Conservation (phyloP, 2,329 filamentous ascomycete species). For the Pleochaeta shiraiana region DNA sequence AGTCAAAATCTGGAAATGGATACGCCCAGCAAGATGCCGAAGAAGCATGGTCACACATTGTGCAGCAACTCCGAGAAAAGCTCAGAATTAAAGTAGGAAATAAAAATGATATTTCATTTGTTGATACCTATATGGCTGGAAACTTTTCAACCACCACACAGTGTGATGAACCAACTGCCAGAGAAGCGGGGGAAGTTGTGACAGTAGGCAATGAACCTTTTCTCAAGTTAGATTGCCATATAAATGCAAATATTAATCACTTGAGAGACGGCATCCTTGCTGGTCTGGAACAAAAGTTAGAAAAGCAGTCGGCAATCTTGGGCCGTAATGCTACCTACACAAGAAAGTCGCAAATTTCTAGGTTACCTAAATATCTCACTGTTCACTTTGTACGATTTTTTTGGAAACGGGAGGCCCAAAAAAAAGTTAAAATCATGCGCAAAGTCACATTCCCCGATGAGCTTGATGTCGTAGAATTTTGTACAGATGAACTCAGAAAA, state of each 20-base stretch:
- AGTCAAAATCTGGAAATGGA: slow-evolving; percentile 56
- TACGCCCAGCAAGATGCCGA: slow-evolving; percentile 98
- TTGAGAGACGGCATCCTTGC: slow-evolving; percentile 70
- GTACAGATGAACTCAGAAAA: slow-evolving; percentile 69
- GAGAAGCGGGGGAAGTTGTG: slow-evolving; percentile 49
- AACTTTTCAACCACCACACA: slow-evolving; percentile 57
- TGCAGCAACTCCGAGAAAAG: slow-evolving; percentile 62
- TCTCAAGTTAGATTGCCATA: slow-evolving; percentile 91
- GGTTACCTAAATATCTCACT: slow-evolving; percentile 83
- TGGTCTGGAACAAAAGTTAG: slow-evolving; percentile 67
- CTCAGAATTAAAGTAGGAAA: slow-evolving; percentile 42
- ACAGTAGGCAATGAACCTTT: slow-evolving; percentile 51
- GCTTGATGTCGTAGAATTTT: slow-evolving; percentile 85
- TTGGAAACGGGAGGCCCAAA: slow-evolving; percentile 88
- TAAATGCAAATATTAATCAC: slow-evolving; percentile 70
- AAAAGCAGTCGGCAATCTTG: slow-evolving; percentile 66
- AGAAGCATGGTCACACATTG: slow-evolving; percentile 92
- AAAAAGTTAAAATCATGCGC: slow-evolving; percentile 99
- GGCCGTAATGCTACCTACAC: slow-evolving; percentile 68
- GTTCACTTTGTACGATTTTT: slow-evolving; percentile 98
- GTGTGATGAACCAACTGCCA: slow-evolving; percentile 64
- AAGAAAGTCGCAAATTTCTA: slow-evolving; percentile 73
- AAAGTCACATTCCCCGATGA: slow-evolving; percentile 95
- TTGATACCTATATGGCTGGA: slow-evolving; percentile 81
- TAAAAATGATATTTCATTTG: slow-evolving; percentile 42